Evolutionary conservation across 371 early-diverging fungal genomes (phyloP).

Genomic region (Mucor lusitanicus): DNA sequence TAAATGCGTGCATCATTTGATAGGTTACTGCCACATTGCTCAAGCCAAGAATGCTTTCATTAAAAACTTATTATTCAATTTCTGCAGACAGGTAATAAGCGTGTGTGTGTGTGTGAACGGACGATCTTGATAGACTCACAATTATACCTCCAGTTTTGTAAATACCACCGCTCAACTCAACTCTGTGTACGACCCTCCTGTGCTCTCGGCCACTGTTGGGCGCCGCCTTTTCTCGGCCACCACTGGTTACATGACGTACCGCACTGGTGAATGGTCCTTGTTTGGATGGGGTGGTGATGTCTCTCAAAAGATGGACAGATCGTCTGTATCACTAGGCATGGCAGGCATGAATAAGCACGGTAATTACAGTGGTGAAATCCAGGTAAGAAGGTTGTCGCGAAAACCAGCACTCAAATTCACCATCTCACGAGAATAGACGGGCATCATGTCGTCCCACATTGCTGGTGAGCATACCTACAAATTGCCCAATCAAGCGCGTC

Average conservation of each 20-base stretch:
- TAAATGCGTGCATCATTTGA: background rate
- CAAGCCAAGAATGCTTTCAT: conserved; percentile 55
- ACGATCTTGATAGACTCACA: background rate
- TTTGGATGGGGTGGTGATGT: conserved; percentile 64
- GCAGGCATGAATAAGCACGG: conserved; percentile 52
- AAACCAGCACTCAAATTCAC: background rate
- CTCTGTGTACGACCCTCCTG: conserved; percentile 66
- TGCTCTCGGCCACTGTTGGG: conserved; percentile 65
- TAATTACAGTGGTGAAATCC: conserved; percentile 59
- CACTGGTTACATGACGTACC: conserved; percentile 79
- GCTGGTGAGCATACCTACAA: conserved; percentile 49
- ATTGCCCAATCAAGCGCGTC: conserved; percentile 31
- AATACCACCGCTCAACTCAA: conserved; percentile 58
- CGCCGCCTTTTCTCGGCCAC: conserved; percentile 59
- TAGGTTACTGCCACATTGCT: conserved; percentile 63
- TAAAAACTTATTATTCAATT: conserved; percentile 72
- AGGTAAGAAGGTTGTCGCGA: conserved; percentile 33
- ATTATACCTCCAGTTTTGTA: conserved; percentile 52
- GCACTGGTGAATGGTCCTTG: conserved; percentile 74
- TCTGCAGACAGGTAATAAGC: conserved; percentile 57
- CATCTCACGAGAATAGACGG: conserved; percentile 32
- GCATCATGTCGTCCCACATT: conserved; percentile 52
- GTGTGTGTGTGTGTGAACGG: no score
- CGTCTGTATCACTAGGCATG: conserved; percentile 65
- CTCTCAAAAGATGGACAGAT: conserved; percentile 53